Percentiles rank a stretch among this genome's conserved stretches.
phyloP scores from a whole-genome alignment of 1,284 basidiomycete genomes.

The Pulveroboletus ridleyi region DNA sequence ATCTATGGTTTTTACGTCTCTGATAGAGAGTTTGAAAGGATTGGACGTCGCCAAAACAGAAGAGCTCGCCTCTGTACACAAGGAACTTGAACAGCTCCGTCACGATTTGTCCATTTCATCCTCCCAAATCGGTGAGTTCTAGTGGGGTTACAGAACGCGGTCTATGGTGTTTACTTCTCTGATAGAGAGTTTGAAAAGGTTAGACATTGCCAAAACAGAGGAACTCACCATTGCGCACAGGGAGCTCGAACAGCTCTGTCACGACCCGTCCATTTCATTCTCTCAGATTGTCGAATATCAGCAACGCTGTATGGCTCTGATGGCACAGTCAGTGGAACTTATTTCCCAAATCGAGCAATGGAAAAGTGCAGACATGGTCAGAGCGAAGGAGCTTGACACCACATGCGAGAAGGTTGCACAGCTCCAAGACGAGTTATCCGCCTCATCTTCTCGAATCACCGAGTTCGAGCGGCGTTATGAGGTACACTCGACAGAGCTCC shows the following conservation, averaged over 20 bases:
- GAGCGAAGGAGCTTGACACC: background rate
- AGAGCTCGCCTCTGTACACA: too few species aligned
- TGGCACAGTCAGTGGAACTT: too few species aligned
- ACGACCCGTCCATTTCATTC: background rate
- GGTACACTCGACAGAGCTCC: constrained; percentile 3
- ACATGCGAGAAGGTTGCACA: constrained; percentile 6
- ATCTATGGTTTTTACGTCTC: background rate
- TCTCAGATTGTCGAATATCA: background rate
- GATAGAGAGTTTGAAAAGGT: too few species aligned
- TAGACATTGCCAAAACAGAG: too few species aligned
- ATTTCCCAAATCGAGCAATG: background rate
- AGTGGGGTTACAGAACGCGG: too few species aligned
- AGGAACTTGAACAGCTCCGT: too few species aligned
- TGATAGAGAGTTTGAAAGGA: background rate
- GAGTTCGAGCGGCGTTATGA: constrained; percentile 6
- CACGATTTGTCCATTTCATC: too few species aligned
- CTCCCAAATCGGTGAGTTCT: too few species aligned
- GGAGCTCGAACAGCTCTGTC: background rate
- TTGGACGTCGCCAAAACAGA: background rate
- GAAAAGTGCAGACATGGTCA: background rate
- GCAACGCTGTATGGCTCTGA: too few species aligned
- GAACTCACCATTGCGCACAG: too few species aligned
- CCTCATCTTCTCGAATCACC: background rate
- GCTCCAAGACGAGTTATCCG: constrained; percentile 1
- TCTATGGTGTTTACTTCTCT: too few species aligned